phyloP scores from a whole-genome alignment of 176 grass and related monocot species.

The Tillandsia leiboldiana region DNA sequence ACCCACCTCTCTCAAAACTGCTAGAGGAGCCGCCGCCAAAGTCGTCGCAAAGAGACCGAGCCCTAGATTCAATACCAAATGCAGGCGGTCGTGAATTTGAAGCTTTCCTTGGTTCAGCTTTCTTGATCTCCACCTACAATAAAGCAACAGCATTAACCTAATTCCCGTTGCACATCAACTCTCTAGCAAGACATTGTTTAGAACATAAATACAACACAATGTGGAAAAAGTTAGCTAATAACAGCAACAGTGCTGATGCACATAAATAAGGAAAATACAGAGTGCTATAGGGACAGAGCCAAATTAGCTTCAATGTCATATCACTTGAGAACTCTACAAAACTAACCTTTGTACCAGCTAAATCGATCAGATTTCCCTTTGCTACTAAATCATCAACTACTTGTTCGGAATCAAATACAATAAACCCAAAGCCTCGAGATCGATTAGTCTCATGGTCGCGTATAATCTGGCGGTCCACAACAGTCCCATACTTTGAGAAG shows the following conservation, averaged over 20 bases:
- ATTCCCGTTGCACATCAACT: conserved; percentile 34
- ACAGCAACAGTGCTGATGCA: background rate
- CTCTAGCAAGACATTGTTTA: conserved; percentile 21
- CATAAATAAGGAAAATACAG: background rate
- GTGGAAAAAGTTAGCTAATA: background rate
- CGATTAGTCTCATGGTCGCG: conserved; percentile 67
- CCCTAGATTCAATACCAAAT: conserved; percentile 65
- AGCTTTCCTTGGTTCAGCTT: conserved; percentile 98
- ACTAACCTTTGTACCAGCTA: conserved; percentile 77
- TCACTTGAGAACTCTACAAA: conserved; percentile 24
- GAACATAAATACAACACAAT: background rate
- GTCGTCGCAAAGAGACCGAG: conserved; percentile 53
- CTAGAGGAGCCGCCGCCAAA: conserved; percentile 30
- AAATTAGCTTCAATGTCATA: conserved; percentile 13
- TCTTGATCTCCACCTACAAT: conserved; percentile 99
- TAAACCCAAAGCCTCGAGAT: conserved; percentile 91
- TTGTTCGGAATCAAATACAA: conserved; percentile 83
- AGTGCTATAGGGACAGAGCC: background rate
- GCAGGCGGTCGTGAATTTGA: conserved; percentile 40
- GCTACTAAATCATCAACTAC: conserved; percentile 82
- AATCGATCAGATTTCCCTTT: conserved; percentile 88
- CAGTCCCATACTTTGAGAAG: conserved; percentile 60
- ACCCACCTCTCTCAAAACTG: conserved; percentile 9
- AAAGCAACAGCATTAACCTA: conserved; percentile 61
- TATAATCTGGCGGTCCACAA: conserved; percentile 88